Evolutionary conservation across 2,329 filamentous ascomycete species (phyloP).

Genomic region (Verticillium nonalfalfae): DNA sequence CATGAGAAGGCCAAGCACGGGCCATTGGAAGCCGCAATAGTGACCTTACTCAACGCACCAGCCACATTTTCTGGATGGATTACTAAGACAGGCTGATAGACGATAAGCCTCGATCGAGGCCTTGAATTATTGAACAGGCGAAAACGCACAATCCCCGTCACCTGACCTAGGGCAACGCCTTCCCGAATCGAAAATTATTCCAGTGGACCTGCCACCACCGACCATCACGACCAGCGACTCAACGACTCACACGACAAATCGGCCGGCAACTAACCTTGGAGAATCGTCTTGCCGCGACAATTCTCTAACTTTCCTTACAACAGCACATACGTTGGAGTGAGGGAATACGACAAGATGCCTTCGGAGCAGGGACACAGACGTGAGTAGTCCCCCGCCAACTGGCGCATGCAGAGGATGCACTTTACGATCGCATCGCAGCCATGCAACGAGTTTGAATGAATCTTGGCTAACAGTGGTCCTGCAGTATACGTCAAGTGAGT

Average conservation of each 20-base stretch:
- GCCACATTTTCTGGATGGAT: neutral
- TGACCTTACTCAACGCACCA: neutral
- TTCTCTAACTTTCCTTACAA: constrained; percentile 30
- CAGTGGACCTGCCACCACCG: constrained; percentile 8
- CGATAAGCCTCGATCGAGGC: neutral
- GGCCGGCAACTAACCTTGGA: constrained; percentile 30
- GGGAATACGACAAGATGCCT: constrained; percentile 68
- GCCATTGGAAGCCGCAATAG: neutral
- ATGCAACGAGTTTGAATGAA: neutral
- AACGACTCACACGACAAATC: constrained; percentile 16
- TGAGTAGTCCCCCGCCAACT: constrained; percentile 46
- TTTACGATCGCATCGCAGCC: neutral
- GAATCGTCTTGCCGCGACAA: constrained; percentile 39
- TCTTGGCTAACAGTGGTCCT: constrained; percentile 28
- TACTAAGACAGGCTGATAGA: neutral
- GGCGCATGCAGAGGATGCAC: neutral
- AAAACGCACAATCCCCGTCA: neutral
- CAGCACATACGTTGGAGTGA: constrained; percentile 34
- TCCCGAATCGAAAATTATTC: constrained; percentile 7
- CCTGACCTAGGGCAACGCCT: constrained; percentile 5
- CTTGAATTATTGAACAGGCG: neutral
- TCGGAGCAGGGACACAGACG: constrained; percentile 83
- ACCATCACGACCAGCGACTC: constrained; percentile 1
- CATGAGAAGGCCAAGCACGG: neutral
- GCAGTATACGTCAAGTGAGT: constrained; percentile 88